These are phyloP conservation scores for Aspergillus awamori DNA, from an alignment of 2,329 filamentous ascomycete genomes.

Conservation along the genomic window DNA sequence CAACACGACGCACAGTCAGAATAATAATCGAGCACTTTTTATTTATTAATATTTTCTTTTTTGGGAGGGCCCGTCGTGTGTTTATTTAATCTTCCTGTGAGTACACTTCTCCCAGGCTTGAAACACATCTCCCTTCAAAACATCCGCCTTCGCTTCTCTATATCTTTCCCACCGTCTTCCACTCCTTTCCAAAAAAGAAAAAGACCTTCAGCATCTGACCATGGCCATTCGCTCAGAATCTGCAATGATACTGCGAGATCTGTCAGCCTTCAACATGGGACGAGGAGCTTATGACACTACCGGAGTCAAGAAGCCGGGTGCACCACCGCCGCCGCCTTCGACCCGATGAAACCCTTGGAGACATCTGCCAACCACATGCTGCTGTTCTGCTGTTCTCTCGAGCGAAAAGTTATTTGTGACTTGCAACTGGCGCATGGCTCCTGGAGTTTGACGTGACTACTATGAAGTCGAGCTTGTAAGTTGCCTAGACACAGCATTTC, in stretches of 20 bases:
- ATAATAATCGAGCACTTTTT: conserved; percentile 17
- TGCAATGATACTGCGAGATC: conserved; percentile 46
- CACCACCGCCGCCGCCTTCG: conserved; percentile 47
- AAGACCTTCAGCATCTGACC: conserved; percentile 26
- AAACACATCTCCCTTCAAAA: conserved; percentile 1
- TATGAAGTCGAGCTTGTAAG: conserved; percentile 34
- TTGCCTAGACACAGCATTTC: conserved; percentile 5
- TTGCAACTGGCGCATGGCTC: conserved; percentile 29
- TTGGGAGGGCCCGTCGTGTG: conserved; percentile 10
- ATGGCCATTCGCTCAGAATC: conserved; percentile 37
- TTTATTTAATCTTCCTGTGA: conserved; percentile 23
- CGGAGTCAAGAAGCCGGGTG: conserved; percentile 52
- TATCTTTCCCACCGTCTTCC: conserved; percentile 1
- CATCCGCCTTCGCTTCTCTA: not conserved
- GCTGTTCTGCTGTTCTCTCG: conserved; percentile 19
- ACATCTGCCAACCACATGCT: conserved; percentile 27
- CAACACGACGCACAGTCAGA: conserved; percentile 21
- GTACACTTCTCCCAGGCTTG: conserved; percentile 14
- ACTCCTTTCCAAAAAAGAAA: not conserved
- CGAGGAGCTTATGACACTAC: conserved; percentile 57
- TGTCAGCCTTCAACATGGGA: conserved; percentile 52
- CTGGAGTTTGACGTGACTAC: conserved; percentile 32
- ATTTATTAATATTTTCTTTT: conserved; percentile 14
- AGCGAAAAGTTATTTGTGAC: conserved; percentile 28
- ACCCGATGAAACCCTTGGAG: conserved; percentile 24